phyloP scores from a whole-genome alignment of 805 yeast genomes.

The Ogataea thermomethanolica region DNA sequence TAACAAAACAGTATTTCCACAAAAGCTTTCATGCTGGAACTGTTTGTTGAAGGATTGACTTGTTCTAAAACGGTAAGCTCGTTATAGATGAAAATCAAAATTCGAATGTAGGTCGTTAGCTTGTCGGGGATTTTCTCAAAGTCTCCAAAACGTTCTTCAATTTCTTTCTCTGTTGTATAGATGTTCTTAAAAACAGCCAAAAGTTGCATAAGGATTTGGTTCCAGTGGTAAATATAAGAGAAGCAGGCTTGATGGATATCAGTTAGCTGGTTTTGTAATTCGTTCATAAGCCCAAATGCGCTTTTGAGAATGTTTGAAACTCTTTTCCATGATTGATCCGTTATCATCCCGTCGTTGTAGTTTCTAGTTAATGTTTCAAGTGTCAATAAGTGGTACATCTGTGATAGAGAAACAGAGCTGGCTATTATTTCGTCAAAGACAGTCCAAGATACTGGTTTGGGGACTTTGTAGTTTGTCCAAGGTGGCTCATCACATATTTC shows the following conservation, averaged over 20 bases:
- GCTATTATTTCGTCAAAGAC: conserved; percentile 26
- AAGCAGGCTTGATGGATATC: conserved; percentile 9
- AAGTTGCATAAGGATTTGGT: conserved; percentile 21
- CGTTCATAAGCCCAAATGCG: conserved; percentile 20
- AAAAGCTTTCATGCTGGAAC: conserved; percentile 5
- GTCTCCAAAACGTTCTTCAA: conserved; percentile 22
- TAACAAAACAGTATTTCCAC: conserved; percentile 25
- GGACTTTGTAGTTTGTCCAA: conserved; percentile 17
- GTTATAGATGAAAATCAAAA: conserved; percentile 23
- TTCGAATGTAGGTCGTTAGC: conserved; percentile 19
- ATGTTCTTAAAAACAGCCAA: conserved; percentile 25
- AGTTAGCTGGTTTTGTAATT: conserved; percentile 11
- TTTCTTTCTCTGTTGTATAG: conserved; percentile 15
- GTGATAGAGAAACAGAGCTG: conserved; percentile 17
- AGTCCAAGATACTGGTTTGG: conserved; percentile 15
- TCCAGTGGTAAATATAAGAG: conserved; percentile 17
- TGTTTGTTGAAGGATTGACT: background rate
- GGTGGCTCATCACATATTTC: conserved; percentile 10
- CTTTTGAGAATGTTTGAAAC: conserved; percentile 21
- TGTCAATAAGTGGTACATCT: conserved; percentile 18
- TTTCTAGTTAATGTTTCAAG: conserved; percentile 13
- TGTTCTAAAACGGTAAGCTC: conserved; percentile 16
- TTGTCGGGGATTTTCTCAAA: conserved; percentile 27
- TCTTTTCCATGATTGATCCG: conserved; percentile 24
- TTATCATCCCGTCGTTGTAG: conserved; percentile 4